Base-by-base conservation (phyloP, 1,139 yeast genomes). In the Yamadazyma taylorii region DNA sequence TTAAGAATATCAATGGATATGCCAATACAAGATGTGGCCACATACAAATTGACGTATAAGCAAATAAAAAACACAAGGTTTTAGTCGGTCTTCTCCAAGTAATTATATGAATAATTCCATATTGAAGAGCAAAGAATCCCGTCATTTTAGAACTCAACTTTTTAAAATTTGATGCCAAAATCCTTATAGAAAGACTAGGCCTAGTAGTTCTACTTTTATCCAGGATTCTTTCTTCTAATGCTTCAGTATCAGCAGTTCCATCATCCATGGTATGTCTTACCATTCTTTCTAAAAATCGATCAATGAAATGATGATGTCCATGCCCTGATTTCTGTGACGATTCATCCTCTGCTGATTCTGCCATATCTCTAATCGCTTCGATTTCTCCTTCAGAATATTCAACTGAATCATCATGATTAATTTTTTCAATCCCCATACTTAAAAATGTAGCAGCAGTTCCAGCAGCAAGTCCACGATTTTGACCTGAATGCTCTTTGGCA, bases 11-110 rank as follows among this genome's bases (percentile, higher is more conserved):
- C 26, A 85, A 53, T 0, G 97, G 96, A 30, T 81, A 65, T 1
- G 81, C 73, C 26, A 83, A 58, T 6, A 87, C 66, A 35, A 85
- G 61, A 53, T 81, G 81, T 0, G 96, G 96, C 64, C 85, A 75
- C 31, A 84, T 59, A 51, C 86, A 80, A 2, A 77, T 66, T 41
- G 79, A 67, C 0, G 89, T 79, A 41, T 81, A 77, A 4, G 75
- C 46, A 8, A 80, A 64, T 38, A 82, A 56, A 14, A 62, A 57
- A 2, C 78, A 61, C 11, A 83, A 48, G 0, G 90, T 83, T 42
- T 75, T 70, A 0, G 80, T 58, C 0, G 87, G 85, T 28, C 66
- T 64, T 40, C 73, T 74, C 92, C 92, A 84, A 1, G 83, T 73
- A 13, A 81, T 44, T 0, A 83, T 55, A 33, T 77, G 73, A 8